Evolutionary conservation across 257 asterid genomes (phyloP).

Genomic region (Schizonepeta tenuifolia): DNA sequence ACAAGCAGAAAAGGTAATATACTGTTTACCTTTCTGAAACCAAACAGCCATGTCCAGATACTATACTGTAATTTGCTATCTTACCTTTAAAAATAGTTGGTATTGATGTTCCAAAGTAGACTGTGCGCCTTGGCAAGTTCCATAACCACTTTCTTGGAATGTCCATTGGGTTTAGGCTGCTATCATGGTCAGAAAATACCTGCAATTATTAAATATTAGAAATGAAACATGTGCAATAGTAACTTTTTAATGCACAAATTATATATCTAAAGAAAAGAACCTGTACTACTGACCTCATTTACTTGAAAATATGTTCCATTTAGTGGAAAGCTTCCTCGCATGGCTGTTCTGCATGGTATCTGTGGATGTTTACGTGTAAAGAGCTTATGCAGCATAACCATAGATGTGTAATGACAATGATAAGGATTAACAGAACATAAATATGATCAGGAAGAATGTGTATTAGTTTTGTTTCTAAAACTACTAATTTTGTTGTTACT

Average conservation of each 20-base stretch:
- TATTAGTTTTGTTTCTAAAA: conserved; percentile 16
- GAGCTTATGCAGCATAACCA: background rate
- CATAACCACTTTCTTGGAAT: conserved; percentile 94
- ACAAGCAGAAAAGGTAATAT: conserved; percentile 32
- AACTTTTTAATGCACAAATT: conserved; percentile 15
- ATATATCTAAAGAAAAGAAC: conserved; percentile 28
- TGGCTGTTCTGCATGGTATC: conserved; percentile 99
- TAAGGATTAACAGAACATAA: background rate
- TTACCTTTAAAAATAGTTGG: conserved; percentile 94
- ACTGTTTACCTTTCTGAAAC: conserved; percentile 29
- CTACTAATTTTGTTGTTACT: conserved; percentile 16
- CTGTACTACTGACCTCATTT: conserved; percentile 68
- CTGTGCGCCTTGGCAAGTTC: conserved; percentile 86
- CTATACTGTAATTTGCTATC: conserved; percentile 17
- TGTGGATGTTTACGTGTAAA: conserved; percentile 38
- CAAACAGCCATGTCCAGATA: conserved; percentile 6
- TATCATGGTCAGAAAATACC: conserved; percentile 95
- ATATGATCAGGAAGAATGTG: conserved; percentile 13
- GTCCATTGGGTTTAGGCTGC: conserved; percentile 76
- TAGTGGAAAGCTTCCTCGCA: conserved; percentile 98
- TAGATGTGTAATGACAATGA: conserved; percentile 1
- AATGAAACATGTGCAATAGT: conserved; percentile 26
- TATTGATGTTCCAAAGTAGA: conserved; percentile 94
- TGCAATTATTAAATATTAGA: conserved; percentile 37
- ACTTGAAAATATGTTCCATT: conserved; percentile 99